Base-by-base conservation (phyloP, 176 grass and related monocot genomes). In the Ensete ventricosum region DNA sequence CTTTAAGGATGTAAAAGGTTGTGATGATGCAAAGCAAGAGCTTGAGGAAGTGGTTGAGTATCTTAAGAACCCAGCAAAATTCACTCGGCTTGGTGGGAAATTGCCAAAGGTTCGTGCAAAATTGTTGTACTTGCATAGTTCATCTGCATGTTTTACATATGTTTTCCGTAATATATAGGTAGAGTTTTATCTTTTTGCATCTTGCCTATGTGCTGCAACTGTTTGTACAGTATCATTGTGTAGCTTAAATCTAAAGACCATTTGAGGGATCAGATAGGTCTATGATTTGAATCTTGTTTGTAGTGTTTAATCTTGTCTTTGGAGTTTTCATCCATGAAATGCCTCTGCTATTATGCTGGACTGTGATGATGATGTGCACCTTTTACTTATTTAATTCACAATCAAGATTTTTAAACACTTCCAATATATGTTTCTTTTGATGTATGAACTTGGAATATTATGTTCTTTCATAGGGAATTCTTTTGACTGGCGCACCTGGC, bases 1-100 rank as follows among this genome's bases (percentile, higher is more conserved):
- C 78, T 99, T 99, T 81, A 99, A 95, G 84, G 91, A 99, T 79
- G 96, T 99, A 73, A 99, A 99, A 81, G 96, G 96, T 52, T 99
- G 96, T 78, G 96, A 99, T 81, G 96, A 99, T 79, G 96, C 96
- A 72, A 99, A 99, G 88, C 84, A 91, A 85, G 96, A 99, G 84
- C 96, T 99, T 55, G 86, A 99, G 76, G 96, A 99, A 74, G 88
- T 99, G 62, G 96, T 99, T 58, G 96, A 99, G 81, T 99, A 99
- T 85, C 88, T 99, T 11, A 99, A 79, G 55, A 99, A 95, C 81
- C 96, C 96, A 80, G 53, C 84, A 76, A 99, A 99, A 80, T 99
- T 99, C 78, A 99, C 96, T 73, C 91, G 96, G 24, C 91, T 99
- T 68, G 96, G 96, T 79, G 96, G 96, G 73, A 99, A 99, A 60